These are phyloP conservation scores for Erysiphe pulchra DNA, from an alignment of 2,329 filamentous ascomycete species.

Conservation along the genomic window DNA sequence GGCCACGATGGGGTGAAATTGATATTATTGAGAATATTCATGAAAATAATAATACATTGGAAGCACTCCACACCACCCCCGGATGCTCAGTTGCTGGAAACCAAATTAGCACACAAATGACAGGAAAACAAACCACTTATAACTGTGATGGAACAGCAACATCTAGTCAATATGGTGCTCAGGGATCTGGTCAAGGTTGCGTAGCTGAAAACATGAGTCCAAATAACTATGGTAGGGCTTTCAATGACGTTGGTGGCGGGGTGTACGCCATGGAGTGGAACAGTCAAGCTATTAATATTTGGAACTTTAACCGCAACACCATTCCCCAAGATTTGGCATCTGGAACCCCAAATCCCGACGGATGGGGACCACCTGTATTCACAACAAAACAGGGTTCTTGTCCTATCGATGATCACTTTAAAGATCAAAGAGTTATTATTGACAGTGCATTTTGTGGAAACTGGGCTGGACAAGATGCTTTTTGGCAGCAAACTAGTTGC, in stretches of 20 bases:
- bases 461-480: constrained; percentile 19
- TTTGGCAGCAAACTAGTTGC: constrained; percentile 24
- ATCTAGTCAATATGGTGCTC: constrained; percentile 1
- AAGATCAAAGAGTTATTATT: constrained; percentile 43
- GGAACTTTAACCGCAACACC: constrained; percentile 39
- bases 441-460: constrained; percentile 57
- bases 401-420: constrained; percentile 38
- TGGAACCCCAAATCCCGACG: constrained; percentile 26
- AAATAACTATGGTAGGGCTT: constrained; percentile 32
- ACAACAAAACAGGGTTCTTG: constrained; percentile 31
- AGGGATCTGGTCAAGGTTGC: constrained; percentile 3
- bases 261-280: constrained; percentile 49
- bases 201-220: constrained; percentile 14
- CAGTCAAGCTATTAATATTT: constrained; percentile 37
- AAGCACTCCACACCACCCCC: constrained; percentile 19
- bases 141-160: constrained; percentile 21
- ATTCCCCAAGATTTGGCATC: constrained; percentile 38
- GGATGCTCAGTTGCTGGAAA: constrained; percentile 17
- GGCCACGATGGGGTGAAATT: constrained; percentile 11
- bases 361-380: constrained; percentile 47
- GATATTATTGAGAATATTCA: constrained; percentile 23
- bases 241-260: constrained; percentile 38
- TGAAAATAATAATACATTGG: constrained; percentile 10
- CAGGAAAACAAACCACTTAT: constrained; percentile 15
- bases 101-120: constrained; percentile 14